Evolutionary conservation across 106 monocot species (phyloP).

Genomic region (Narthecium ossifragum): DNA sequence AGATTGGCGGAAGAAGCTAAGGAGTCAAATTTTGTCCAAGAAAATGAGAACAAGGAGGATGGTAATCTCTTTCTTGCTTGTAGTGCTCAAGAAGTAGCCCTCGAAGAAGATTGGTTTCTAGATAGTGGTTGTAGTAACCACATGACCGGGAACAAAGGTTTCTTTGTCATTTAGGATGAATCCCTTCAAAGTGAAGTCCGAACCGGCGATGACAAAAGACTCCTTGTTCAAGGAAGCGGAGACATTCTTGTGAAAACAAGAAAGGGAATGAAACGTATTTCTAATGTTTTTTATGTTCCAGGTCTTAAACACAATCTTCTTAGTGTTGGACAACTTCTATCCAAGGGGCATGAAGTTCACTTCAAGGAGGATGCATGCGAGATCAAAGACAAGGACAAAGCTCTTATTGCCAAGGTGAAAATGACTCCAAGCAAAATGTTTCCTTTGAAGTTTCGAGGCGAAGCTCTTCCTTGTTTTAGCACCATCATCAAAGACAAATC

Average conservation of each 20-base stretch:
- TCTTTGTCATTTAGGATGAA: background rate
- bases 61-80: too few relatives aligned
- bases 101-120: too few relatives aligned
- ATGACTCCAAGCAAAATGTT: slow-evolving; percentile 14
- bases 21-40: background rate
- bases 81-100: too few relatives aligned
- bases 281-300: background rate
- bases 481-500: background rate
- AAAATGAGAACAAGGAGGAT: background rate
- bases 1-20: background rate
- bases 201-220: slow-evolving; percentile 2
- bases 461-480: background rate
- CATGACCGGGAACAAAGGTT: background rate
- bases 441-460: slow-evolving; percentile 1
- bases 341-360: background rate
- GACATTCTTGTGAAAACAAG: slow-evolving; percentile 6
- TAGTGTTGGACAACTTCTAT: slow-evolving; percentile 7
- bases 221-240: background rate
- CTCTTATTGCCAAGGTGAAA: slow-evolving; percentile 6
- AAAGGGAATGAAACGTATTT: background rate
- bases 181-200: background rate
- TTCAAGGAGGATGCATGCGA: slow-evolving; percentile 1
- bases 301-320: slow-evolving; percentile 15
- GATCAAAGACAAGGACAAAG: slow-evolving; percentile 5
- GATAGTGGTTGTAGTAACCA: background rate